Conservation (phyloP, 495 filamentous ascomycete genomes). For the Sordaria brevicollis region DNA sequence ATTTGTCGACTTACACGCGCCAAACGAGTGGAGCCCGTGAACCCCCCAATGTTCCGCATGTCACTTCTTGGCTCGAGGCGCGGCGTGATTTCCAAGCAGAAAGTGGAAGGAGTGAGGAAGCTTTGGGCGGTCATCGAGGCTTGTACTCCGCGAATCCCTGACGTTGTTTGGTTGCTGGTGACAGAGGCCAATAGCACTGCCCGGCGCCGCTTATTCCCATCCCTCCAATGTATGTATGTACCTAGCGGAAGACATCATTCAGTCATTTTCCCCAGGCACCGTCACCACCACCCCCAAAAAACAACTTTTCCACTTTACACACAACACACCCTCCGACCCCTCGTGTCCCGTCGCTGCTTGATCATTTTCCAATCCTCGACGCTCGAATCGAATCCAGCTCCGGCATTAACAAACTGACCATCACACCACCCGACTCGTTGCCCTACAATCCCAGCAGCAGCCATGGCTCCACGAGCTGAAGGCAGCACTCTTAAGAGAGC, state of each 20-base stretch:
- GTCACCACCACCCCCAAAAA: background rate
- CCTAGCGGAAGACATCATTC: background rate
- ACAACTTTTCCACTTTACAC: background rate
- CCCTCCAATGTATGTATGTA: background rate
- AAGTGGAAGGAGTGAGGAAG: background rate
- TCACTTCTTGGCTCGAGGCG: background rate
- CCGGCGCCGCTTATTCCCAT: background rate
- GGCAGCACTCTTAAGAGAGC: conserved; percentile 46
- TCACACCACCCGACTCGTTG: background rate
- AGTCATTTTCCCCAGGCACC: background rate
- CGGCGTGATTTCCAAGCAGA: background rate
- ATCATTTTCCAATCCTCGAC: background rate
- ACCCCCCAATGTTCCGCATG: background rate
- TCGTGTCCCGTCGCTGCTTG: background rate
- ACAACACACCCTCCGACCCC: background rate
- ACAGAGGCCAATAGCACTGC: background rate
- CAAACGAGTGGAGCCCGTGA: background rate
- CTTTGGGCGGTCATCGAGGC: background rate
- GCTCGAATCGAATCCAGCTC: background rate
- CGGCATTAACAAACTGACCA: background rate
- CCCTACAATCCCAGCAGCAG: background rate
- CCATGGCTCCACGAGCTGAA: conserved; percentile 45
- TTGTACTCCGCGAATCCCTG: background rate
- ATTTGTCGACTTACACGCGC: background rate
- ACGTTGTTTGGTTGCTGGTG: background rate